phyloP scores from a whole-genome alignment of 2,329 filamentous ascomycete genomes.

The Trichoderma sp. region DNA sequence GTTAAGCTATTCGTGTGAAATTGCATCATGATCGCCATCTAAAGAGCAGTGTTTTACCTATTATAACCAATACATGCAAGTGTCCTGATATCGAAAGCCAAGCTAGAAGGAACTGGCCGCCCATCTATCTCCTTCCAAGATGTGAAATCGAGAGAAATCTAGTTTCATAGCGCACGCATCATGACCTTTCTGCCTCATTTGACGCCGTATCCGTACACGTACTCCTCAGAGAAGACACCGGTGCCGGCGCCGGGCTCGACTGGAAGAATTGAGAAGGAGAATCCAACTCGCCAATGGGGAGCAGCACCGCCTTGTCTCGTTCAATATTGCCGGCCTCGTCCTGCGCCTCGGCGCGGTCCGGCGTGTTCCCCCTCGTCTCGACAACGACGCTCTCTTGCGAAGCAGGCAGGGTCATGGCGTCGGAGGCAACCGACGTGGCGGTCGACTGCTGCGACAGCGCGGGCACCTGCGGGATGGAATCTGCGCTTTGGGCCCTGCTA shows the following conservation, averaged over 20 bases:
- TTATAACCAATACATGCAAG: conserved; percentile 2
- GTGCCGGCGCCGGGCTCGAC: conserved; percentile 9
- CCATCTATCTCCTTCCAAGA: not conserved
- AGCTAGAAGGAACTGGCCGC: not conserved
- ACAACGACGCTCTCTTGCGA: conserved; percentile 19
- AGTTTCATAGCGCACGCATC: not conserved
- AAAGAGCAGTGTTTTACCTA: not conserved
- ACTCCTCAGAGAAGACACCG: conserved; percentile 14
- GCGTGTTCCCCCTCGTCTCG: conserved; percentile 16
- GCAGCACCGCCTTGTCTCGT: not conserved
- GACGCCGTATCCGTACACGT: not conserved
- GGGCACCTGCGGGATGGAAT: conserved; percentile 2
- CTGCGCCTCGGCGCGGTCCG: not conserved
- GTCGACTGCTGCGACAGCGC: conserved; percentile 7
- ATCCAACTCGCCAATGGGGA: not conserved
- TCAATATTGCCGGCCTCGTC: not conserved
- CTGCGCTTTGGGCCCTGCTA: not conserved
- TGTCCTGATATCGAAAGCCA: not conserved
- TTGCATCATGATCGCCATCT: not conserved
- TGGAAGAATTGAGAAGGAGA: conserved; percentile 8
- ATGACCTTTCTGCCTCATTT: not conserved
- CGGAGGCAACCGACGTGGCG: not conserved
- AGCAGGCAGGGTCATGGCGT: not conserved
- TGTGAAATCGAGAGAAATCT: not conserved
- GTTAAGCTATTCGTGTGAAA: not conserved